Percentiles rank a stretch among this genome's conserved stretches.
Conservation (phyloP, 148 eudicot species). For the Rhododendron vialii region DNA sequence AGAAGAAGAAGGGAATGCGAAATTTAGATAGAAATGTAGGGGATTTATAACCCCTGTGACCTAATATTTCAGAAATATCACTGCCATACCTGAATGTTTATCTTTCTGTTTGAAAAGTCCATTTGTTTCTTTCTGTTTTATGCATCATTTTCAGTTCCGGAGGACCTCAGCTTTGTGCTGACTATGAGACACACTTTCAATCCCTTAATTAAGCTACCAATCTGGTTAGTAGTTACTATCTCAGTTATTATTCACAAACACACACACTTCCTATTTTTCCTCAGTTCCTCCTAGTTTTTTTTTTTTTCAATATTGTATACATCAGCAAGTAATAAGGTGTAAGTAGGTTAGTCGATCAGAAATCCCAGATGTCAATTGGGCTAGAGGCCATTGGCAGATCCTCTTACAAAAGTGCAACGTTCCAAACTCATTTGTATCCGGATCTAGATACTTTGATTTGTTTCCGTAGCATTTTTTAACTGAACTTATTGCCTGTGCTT, state of each 20-base stretch:
- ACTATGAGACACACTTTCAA: conserved; percentile 64
- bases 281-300: background rate
- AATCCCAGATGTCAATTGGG: no score
- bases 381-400: background rate
- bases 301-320: no score
- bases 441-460: no score
- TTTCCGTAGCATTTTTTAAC: no score
- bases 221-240: conserved; percentile 74
- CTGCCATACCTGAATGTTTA: background rate
- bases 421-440: no score
- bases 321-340: no score
- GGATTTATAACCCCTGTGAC: background rate
- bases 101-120: background rate
- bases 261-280: conserved; percentile 32
- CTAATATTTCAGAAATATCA: background rate
- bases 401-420: conserved; percentile 2
- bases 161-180: background rate
- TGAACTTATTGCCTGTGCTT: conserved; percentile 67
- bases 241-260: conserved; percentile 63
- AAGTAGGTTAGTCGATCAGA: no score
- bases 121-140: background rate
- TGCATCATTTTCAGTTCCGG: conserved; percentile 7
- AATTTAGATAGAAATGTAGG: background rate
- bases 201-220: conserved; percentile 66
- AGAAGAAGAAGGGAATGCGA: background rate